Evolutionary conservation across 176 grass and related monocot genomes (phyloP).

Genomic region (Aegilops speltoides): DNA sequence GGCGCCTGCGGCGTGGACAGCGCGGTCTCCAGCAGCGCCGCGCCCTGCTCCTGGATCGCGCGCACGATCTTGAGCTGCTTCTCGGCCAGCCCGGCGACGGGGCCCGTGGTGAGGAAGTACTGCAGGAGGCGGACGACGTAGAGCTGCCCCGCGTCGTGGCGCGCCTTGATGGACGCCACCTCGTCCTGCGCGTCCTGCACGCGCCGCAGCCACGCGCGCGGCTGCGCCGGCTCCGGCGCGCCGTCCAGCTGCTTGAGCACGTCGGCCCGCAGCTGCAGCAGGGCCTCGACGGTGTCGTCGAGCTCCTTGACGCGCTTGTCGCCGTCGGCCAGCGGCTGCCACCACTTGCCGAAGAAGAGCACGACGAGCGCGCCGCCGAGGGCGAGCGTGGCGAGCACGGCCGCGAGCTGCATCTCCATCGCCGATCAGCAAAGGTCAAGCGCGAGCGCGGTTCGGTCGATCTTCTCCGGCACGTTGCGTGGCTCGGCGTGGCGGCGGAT

Average conservation of each 20-base stretch:
- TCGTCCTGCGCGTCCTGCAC: constrained; percentile 57
- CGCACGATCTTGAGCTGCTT: constrained; percentile 45
- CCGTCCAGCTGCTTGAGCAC: constrained; percentile 28
- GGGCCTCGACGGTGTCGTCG: constrained; percentile 34
- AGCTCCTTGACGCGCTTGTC: constrained; percentile 53
- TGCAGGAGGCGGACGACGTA: constrained; percentile 51
- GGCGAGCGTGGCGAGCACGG: constrained; percentile 41
- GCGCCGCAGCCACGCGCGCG: constrained; percentile 49
- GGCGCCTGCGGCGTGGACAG: constrained; percentile 42
- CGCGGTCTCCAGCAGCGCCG: constrained; percentile 33
- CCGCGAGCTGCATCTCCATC: constrained; percentile 46
- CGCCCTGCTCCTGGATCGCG: constrained; percentile 41
- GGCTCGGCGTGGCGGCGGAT: neutral
- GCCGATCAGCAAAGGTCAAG: neutral
- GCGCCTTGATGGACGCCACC: constrained; percentile 37
- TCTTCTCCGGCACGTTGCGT: neutral
- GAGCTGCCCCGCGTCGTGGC: constrained; percentile 39
- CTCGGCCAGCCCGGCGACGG: constrained; percentile 23
- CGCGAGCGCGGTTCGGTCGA: neutral
- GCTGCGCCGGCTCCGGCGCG: constrained; percentile 19
- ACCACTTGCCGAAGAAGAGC: constrained; percentile 60
- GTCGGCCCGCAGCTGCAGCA: constrained; percentile 33
- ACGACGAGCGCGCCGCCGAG: constrained; percentile 47
- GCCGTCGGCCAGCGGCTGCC: constrained; percentile 48
- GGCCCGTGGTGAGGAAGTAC: constrained; percentile 43